Percentiles rank a stretch among this genome's conserved stretches.
Evolutionary conservation across 1,139 yeast genomes (phyloP).

Genomic region (Meyerozyma smithsonii): DNA sequence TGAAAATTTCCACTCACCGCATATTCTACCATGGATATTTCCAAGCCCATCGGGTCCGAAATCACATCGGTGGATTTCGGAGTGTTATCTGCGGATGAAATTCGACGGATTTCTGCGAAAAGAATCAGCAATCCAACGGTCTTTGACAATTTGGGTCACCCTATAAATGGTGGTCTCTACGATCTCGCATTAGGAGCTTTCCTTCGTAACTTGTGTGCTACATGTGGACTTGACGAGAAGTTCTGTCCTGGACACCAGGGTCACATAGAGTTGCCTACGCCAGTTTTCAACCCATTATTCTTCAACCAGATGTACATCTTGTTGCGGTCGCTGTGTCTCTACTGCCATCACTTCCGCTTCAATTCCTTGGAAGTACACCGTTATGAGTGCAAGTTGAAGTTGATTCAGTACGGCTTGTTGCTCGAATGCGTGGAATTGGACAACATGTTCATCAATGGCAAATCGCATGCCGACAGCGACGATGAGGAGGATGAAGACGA

Average conservation of each 20-base stretch:
- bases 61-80: conserved; percentile 91
- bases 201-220: conserved; percentile 79
- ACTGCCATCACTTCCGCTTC: conserved; percentile 82
- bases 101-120: conserved; percentile 82
- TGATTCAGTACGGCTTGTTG: conserved; percentile 84
- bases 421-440: conserved; percentile 75
- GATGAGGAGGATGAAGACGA: conserved; percentile 29
- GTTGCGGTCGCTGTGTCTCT: conserved; percentile 81
- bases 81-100: conserved; percentile 75
- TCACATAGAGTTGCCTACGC: conserved; percentile 92
- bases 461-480: conserved; percentile 26
- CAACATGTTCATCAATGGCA: conserved; percentile 40
- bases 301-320: conserved; percentile 86
- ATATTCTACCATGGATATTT: conserved; percentile 67
- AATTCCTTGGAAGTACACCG: conserved; percentile 66
- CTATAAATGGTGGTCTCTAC: conserved; percentile 87
- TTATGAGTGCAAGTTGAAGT: conserved; percentile 69
- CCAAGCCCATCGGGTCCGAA: conserved; percentile 94
- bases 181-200: conserved; percentile 95
- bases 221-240: conserved; percentile 94
- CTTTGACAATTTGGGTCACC: conserved; percentile 94
- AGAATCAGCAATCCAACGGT: conserved; percentile 94
- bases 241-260: conserved; percentile 99
- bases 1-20: conserved; percentile 1
- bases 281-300: conserved; percentile 91